Evolutionary conservation across 2,329 filamentous ascomycete species (phyloP), one percentile per base, ranked within the genome.

Genomic region (Thelonectria rubi): DNA sequence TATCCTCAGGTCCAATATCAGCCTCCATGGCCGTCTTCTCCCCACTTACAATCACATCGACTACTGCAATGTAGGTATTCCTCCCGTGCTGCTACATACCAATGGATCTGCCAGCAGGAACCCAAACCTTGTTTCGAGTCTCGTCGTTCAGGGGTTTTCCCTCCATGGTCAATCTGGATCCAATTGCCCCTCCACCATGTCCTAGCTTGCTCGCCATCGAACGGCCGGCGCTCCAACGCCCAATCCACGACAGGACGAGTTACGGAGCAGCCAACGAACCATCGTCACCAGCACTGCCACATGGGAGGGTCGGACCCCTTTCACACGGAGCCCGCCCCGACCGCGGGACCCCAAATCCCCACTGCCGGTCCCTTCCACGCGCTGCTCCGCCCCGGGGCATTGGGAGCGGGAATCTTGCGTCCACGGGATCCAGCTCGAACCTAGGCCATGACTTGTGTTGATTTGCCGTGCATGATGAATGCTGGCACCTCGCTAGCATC

Each of bases 271-370:
- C 37, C 49, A 58, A 55, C 65, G 61, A 69, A 66, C 66, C 59
- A 65, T 58, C 42, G n/a, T 63, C 39, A 40, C 43, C 55, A 45
- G 42, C 46, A 58, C 56, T 54, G 40, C 62, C 64, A 68, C 64
- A 66, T 65, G 62, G 64, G 34, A 50, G 17, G 26, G 39, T 5
- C 26, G 12, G 46, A n/a, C 21, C 18, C 39, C 34, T 56, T 50
- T 24, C 37, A 24, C 18, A 14, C 34, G 37, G 17, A 5, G 39
- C 15, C 45, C 20, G 21, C 34, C 21, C 51, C 46, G 40, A 51
- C 32, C 14, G 32, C 45, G 26, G 37, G 39, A 46, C 45, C 32
- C 32, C 32, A 14, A 46, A 20, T 21, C 58, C 40, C 61, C 60
- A 48, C 30, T 48, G 24, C 39, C 26, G 26, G 17, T 39, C 21